phyloP scores from a whole-genome alignment of 768 basidiomycete species.

The Tremella mesenterica region DNA sequence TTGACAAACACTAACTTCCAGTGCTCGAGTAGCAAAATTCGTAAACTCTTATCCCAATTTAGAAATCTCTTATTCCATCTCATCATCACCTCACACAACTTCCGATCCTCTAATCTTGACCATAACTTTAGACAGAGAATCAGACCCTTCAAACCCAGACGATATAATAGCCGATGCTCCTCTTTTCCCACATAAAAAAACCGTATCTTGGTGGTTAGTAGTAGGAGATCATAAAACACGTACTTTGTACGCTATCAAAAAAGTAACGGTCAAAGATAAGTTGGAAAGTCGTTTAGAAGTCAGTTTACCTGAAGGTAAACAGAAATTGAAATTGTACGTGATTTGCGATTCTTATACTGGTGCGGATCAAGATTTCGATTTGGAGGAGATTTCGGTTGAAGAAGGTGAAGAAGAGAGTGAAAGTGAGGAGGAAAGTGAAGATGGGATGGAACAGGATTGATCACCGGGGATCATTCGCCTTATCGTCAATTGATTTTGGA shows the following conservation, averaged over 20 bases:
- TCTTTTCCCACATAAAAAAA: slow-evolving; percentile 80
- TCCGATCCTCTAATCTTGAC: slow-evolving; percentile 72
- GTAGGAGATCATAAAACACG: slow-evolving; percentile 66
- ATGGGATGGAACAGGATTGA: slow-evolving; percentile 43
- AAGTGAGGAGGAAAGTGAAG: slow-evolving; percentile 54
- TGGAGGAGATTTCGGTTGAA: slow-evolving; percentile 75
- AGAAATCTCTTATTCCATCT: slow-evolving; percentile 76
- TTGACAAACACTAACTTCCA: slow-evolving; percentile 38
- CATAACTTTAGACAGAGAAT: slow-evolving; percentile 70
- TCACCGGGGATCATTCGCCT: too few relatives aligned
- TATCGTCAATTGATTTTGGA: too few relatives aligned
- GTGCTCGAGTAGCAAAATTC: slow-evolving; percentile 88
- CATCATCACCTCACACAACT: slow-evolving; percentile 74
- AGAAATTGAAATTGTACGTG: slow-evolving; percentile 76
- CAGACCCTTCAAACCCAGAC: slow-evolving; percentile 54
- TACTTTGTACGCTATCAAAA: slow-evolving; percentile 76
- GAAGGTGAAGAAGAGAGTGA: slow-evolving; percentile 85
- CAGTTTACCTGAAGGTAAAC: slow-evolving; percentile 67
- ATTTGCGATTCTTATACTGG: slow-evolving; percentile 89
- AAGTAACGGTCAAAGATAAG: slow-evolving; percentile 62
- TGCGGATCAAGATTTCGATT: slow-evolving; percentile 80
- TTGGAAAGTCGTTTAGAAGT: slow-evolving; percentile 84
- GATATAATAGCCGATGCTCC: slow-evolving; percentile 87
- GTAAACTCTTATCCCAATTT: slow-evolving; percentile 97
- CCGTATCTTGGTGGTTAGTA: slow-evolving; percentile 96